Evolutionary conservation across 306 rosid species (phyloP).

Genomic region (Dryas drummondii): DNA sequence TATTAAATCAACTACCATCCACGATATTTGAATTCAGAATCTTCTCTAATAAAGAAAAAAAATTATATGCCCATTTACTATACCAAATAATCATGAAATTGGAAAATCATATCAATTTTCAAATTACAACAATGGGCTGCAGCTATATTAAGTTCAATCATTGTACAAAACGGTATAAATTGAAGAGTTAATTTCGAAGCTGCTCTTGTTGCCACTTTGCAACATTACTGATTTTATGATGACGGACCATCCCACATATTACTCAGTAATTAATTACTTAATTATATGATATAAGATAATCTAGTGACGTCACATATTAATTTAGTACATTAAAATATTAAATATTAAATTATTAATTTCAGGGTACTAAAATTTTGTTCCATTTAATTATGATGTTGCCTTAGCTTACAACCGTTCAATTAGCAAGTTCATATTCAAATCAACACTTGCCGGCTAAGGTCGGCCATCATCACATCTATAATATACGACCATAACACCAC

Average conservation of each 20-base stretch:
- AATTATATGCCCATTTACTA: no score
- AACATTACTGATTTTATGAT: background rate
- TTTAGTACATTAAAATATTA: background rate
- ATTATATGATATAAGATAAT: background rate
- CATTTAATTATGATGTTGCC: background rate
- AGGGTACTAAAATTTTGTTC: background rate
- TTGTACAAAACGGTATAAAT: background rate
- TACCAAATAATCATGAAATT: no score
- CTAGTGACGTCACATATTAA: background rate
- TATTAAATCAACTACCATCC: no score
- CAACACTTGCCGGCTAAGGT: constrained; percentile 67
- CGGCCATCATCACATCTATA: constrained; percentile 39
- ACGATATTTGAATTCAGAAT: no score
- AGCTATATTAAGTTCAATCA: background rate
- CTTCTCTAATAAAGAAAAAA: no score
- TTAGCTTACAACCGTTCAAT: constrained; percentile 13
- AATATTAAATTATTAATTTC: background rate
- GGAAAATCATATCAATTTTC: no score
- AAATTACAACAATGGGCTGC: no score
- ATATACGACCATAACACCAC: constrained; percentile 3
- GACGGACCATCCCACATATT: constrained; percentile 27
- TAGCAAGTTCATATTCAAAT: constrained; percentile 10
- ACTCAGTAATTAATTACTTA: background rate
- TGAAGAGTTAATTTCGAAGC: constrained; percentile 1
- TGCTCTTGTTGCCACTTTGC: background rate